Evolutionary conservation across 768 basidiomycete species (phyloP).

Genomic region (Psilocybe subaeruginosa): DNA sequence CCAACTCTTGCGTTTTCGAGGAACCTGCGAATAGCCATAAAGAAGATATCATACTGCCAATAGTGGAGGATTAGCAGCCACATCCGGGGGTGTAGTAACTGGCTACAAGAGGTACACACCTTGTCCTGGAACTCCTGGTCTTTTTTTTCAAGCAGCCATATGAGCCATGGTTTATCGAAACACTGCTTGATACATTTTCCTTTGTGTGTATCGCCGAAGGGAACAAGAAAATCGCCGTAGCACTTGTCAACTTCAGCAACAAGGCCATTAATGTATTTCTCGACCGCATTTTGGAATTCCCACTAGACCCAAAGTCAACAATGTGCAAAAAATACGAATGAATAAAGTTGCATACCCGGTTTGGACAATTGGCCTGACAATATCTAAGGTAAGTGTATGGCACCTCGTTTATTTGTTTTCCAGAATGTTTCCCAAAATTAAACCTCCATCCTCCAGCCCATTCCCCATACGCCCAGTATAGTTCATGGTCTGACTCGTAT

Average conservation of each 20-base stretch:
- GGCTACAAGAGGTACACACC: not conserved
- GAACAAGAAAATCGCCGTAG: not conserved
- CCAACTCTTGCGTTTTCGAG: not conserved
- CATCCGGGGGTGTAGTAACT: not conserved
- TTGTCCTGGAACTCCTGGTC: not conserved
- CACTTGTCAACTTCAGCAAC: not conserved
- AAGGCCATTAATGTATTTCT: not conserved
- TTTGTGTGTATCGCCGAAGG: not conserved
- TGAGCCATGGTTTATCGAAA: not conserved
- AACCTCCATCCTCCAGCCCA: not conserved
- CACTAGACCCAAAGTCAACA: not conserved
- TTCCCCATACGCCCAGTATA: not conserved
- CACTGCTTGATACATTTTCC: not conserved
- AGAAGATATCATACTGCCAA: not conserved
- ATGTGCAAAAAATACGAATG: not conserved
- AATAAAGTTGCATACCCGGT: not conserved
- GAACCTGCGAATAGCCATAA: not conserved
- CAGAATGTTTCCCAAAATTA: not conserved
- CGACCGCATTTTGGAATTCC: not conserved
- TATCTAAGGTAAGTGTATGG: not conserved
- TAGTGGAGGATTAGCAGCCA: not conserved
- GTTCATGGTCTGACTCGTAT: not conserved
- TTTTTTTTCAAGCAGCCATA: not conserved
- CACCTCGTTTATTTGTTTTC: not conserved
- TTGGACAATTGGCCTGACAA: not conserved